These are phyloP conservation scores for Rhizopogon salebrosus DNA, from an alignment of 768 basidiomycete species.

Conservation along the genomic window DNA sequence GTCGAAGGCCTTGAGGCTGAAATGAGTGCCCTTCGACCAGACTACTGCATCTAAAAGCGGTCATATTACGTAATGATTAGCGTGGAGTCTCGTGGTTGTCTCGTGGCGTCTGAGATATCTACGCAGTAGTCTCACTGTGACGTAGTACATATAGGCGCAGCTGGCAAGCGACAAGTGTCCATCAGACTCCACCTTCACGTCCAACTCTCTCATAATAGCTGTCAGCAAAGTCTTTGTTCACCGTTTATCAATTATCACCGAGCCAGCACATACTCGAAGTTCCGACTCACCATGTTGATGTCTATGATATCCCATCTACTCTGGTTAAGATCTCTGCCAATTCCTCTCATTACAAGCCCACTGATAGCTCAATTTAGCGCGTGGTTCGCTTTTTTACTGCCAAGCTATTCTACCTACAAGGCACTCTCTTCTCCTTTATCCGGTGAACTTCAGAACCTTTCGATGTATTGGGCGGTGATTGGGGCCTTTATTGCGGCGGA, in stretches of 20 bases:
- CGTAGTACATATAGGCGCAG: no score
- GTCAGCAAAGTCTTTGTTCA: neutral
- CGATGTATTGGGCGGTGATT: constrained; percentile 62
- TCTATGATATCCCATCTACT: constrained; percentile 45
- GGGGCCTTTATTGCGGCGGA: constrained; percentile 58
- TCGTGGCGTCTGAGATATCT: no score
- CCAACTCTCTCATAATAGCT: no score
- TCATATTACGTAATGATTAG: neutral
- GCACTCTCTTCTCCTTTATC: constrained; percentile 48
- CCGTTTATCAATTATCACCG: no score
- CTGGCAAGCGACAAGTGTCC: no score
- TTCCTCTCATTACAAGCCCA: neutral
- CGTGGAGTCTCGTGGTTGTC: no score
- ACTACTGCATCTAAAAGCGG: neutral
- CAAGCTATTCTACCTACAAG: constrained; percentile 64
- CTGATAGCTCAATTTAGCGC: constrained; percentile 36
- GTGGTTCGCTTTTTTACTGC: constrained; percentile 67
- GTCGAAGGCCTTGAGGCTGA: neutral
- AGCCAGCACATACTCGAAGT: neutral
- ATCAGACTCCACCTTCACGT: no score
- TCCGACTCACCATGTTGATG: constrained; percentile 37
- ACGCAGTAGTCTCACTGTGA: no score
- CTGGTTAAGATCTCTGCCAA: constrained; percentile 29
- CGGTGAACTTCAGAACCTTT: constrained; percentile 52
- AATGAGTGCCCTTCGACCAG: neutral